These are phyloP conservation scores for Eucalyptus regnans DNA, from an alignment of 345 rosid species.

Conservation along the genomic window DNA sequence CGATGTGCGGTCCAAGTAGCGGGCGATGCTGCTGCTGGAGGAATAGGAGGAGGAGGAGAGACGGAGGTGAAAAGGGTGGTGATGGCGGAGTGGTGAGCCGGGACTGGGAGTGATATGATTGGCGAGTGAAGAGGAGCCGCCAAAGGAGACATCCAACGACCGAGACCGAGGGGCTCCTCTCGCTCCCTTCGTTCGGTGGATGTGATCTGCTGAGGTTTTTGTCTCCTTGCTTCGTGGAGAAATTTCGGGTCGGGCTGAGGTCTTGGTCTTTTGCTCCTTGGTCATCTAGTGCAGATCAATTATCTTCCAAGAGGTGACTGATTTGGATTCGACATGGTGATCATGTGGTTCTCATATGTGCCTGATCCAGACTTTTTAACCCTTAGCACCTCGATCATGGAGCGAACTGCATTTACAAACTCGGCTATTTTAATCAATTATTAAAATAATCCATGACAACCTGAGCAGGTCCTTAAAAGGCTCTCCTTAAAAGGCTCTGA, in stretches of 20 bases:
- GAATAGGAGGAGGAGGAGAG: not conserved
- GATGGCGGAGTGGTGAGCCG: not conserved
- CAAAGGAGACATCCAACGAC: not conserved
- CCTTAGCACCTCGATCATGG: rapidly evolving
- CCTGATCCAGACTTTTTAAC: not conserved
- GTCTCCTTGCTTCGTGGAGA: not conserved
- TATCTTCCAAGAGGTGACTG: not conserved
- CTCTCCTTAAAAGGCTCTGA: no score
- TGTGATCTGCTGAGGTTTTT: not conserved
- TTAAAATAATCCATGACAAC: rapidly evolving
- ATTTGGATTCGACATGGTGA: not conserved
- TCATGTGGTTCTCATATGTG: not conserved
- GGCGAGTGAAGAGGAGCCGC: not conserved
- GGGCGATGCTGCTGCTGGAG: not conserved
- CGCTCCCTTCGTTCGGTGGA: not conserved
- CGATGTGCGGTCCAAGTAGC: not conserved
- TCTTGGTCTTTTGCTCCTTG: not conserved
- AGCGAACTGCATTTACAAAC: rapidly evolving
- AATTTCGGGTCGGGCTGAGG: not conserved
- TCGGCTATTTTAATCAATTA: rapidly evolving
- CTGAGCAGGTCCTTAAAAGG: no score
- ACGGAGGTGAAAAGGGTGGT: not conserved
- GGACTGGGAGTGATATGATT: not conserved
- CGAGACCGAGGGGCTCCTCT: not conserved
- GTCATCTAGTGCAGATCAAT: not conserved